phyloP scores from a whole-genome alignment of 192 early-diverging fungal genomes.

The Umbelopsis vinacea region DNA sequence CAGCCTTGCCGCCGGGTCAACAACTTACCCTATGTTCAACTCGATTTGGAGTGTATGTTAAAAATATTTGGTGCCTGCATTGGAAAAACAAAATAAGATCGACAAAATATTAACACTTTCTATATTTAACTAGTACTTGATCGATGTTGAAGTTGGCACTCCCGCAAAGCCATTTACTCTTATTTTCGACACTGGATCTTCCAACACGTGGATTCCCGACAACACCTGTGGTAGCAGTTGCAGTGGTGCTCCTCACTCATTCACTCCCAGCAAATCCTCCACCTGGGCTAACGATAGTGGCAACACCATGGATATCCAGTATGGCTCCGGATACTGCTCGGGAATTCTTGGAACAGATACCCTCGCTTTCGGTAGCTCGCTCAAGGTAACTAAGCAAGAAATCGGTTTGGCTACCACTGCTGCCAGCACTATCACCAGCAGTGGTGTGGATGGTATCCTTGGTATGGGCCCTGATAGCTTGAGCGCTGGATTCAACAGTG shows the following conservation, averaged over 20 bases:
- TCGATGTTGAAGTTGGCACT: constrained; percentile 35
- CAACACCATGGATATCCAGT: constrained; percentile 18
- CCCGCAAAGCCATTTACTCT: constrained; percentile 32
- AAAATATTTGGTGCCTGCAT: background rate
- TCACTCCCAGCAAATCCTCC: constrained; percentile 35
- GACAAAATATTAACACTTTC: background rate
- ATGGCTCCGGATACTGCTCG: constrained; percentile 16
- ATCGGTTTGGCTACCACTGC: constrained; percentile 27
- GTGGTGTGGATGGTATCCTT: constrained; percentile 39
- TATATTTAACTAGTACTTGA: constrained; percentile 1
- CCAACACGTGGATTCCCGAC: constrained; percentile 40
- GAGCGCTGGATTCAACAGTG: constrained; percentile 24
- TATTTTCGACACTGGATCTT: constrained; percentile 39
- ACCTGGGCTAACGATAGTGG: constrained; percentile 33
- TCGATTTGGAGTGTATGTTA: constrained; percentile 15
- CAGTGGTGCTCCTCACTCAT: constrained; percentile 7
- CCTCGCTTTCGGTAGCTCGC: constrained; percentile 1
- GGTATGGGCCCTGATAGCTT: constrained; percentile 38
- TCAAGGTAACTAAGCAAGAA: constrained; percentile 1
- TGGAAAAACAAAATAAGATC: background rate
- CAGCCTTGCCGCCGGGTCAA: background rate
- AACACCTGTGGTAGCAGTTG: background rate
- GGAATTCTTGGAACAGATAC: constrained; percentile 23
- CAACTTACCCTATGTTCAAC: constrained; percentile 9
- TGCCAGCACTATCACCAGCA: constrained; percentile 21